Percentiles rank a stretch among this genome's conserved stretches.
These are phyloP conservation scores for Penicillium pancosmium DNA, from an alignment of 495 filamentous ascomycete species.

Conservation along the genomic window DNA sequence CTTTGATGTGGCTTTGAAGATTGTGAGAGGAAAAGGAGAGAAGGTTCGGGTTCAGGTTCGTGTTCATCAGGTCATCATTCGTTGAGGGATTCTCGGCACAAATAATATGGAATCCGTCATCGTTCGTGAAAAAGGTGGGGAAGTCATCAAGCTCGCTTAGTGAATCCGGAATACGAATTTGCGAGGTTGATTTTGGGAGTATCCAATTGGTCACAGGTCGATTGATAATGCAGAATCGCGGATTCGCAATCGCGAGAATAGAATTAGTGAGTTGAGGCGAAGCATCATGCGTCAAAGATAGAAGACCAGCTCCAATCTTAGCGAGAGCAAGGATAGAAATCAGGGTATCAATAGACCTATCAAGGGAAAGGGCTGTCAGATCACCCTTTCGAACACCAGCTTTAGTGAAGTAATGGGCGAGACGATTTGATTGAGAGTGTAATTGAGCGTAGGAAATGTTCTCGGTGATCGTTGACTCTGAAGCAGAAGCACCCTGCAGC, in stretches of 20 bases:
- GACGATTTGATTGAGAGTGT: constrained; percentile 61
- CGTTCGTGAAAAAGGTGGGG: constrained; percentile 27
- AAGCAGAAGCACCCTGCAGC: constrained; percentile 35
- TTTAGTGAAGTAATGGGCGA: constrained; percentile 60
- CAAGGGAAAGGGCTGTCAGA: constrained; percentile 68
- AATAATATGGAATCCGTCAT: constrained; percentile 35
- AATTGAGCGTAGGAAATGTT: constrained; percentile 64
- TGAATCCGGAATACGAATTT: constrained; percentile 39
- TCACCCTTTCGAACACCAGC: constrained; percentile 49
- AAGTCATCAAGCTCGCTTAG: constrained; percentile 21
- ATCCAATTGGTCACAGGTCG: constrained; percentile 17
- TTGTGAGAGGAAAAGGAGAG: constrained; percentile 70
- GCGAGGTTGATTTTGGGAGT: constrained; percentile 19
- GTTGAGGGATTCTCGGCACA: constrained; percentile 69
- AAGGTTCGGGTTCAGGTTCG: constrained; percentile 52
- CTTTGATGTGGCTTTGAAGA: constrained; percentile 66
- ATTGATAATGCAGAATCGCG: constrained; percentile 50
- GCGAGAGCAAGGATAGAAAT: constrained; percentile 69
- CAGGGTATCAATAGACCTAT: constrained; percentile 70
- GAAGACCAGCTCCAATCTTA: constrained; percentile 73
- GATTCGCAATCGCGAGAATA: constrained; percentile 56
- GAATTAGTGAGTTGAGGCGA: constrained; percentile 59
- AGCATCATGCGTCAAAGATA: constrained; percentile 68
- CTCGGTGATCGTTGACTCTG: constrained; percentile 28
- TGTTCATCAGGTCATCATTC: constrained; percentile 60